Evolutionary conservation across 164 flowering plant genomes (phyloP).

Genomic region (Cinnamomum chago): DNA sequence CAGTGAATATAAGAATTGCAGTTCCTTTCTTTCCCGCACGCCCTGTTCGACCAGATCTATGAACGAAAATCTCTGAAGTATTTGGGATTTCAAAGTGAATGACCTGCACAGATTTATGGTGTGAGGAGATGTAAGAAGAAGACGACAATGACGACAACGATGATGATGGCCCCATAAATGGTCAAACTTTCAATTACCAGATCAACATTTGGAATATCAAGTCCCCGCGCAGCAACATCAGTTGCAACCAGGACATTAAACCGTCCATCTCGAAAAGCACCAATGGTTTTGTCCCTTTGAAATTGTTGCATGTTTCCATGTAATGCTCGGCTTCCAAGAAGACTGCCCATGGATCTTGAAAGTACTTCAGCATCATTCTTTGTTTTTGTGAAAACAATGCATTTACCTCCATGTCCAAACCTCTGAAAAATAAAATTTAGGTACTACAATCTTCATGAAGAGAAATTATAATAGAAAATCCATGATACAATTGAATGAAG

Average conservation of each 20-base stretch:
- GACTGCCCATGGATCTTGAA: constrained; percentile 27
- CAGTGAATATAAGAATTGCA: constrained; percentile 34
- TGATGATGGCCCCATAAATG: no score
- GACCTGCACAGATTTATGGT: constrained; percentile 21
- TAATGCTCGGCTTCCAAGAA: constrained; percentile 28
- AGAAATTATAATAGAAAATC: background rate
- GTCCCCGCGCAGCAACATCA: constrained; percentile 51
- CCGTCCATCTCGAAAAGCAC: constrained; percentile 35
- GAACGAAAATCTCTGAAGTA: constrained; percentile 38
- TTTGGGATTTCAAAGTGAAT: constrained; percentile 40
- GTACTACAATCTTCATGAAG: background rate
- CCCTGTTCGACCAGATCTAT: constrained; percentile 45
- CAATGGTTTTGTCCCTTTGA: constrained; percentile 38
- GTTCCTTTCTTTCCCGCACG: constrained; percentile 47
- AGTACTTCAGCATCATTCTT: constrained; percentile 39
- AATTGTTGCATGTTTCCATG: constrained; percentile 40
- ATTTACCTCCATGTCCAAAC: constrained; percentile 36
- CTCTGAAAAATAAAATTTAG: constrained; percentile 17
- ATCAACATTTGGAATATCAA: constrained; percentile 46
- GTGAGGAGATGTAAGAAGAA: constrained; percentile 2
- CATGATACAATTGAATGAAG: background rate
- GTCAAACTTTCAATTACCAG: constrained; percentile 22
- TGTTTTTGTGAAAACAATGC: constrained; percentile 39
- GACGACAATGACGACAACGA: no score
- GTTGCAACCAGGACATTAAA: constrained; percentile 37